Conservation (phyloP, 139 green algal species). For the Diplosphaera chodatii region DNA sequence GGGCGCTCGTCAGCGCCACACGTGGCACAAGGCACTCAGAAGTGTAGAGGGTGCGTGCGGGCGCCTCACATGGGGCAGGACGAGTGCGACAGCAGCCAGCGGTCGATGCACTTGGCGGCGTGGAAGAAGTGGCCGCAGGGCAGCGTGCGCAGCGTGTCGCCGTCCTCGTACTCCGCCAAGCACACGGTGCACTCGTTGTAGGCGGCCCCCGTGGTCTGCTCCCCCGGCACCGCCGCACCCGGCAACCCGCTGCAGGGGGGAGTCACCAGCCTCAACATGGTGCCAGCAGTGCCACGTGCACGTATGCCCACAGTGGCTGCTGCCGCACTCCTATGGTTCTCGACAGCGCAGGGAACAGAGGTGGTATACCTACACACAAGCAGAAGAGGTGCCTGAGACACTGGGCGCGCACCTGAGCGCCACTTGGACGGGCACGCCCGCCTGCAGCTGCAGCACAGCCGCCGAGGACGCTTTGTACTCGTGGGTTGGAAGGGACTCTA, state of each 20-base stretch:
- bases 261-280: no score
- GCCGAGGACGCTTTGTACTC: background rate
- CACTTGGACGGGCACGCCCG: background rate
- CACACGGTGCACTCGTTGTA: conserved; percentile 54
- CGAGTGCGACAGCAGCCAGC: conserved; percentile 49
- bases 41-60: no score
- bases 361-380: no score
- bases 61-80: conserved; percentile 73
- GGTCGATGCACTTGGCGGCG: conserved; percentile 46
- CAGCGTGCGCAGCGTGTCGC: conserved; percentile 53
- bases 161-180: conserved; percentile 63
- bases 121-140: conserved; percentile 59
- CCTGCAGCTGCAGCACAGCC: background rate
- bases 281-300: no score
- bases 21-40: no score
- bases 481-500: conserved; percentile 17
- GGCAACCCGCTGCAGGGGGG: background rate
- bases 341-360: no score
- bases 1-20: no score
- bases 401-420: background rate
- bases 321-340: no score
- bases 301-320: no score
- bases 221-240: background rate
- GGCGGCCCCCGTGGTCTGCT: background rate
- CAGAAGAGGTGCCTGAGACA: no score